Evolutionary conservation across 345 rosid species (phyloP), one percentile per base, ranked within the genome.

Genomic region (Salix suchowensis): DNA sequence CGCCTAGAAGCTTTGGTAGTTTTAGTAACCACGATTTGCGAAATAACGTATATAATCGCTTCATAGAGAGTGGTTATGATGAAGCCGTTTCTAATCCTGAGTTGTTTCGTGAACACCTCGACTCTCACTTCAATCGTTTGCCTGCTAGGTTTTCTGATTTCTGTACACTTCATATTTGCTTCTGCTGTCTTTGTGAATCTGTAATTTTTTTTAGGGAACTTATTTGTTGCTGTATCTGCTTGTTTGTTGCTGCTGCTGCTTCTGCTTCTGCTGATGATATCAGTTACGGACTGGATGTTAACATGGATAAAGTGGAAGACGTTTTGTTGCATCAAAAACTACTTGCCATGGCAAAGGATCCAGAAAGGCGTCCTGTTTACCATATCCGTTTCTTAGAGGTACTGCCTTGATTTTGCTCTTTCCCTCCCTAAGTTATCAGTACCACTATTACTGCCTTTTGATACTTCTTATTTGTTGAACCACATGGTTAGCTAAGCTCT

Each of bases 361-460:
- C 92, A 50, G 84, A 85, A 78, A 84, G 79, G 60, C 88, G 84
- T 50, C 96, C 91, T 52, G 93, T 66, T 77, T 91, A 81, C 76
- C 88, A 85, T 80, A 79, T 91, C 73, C 93, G 90, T 30, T 87
- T 87, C 67, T 42, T 87, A 78, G 90, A 91, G 96, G 96, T 91
- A 87, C 39, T 71, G 46, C 26, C 50, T 32, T 24, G 21, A 16
- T 19, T 19, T 55, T 19, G 8, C 61, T 3, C 61, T 36, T 36
- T 36, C 23, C 23, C 10, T 13, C 61, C 44, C 44, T 11, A 40
- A 40, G 44, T n/a, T 11, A 9, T n/a, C 23, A 55, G 62, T 55
- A n/a, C 26, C 62, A n/a, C 62, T 10, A 58, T 24, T 26, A 8
- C 2, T n/a, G 28, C 28, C 62, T n/a, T n/a, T 58, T 50, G 37